Conservation (phyloP, 2,329 filamentous ascomycete genomes). For the Colletotrichum spinosum region DNA sequence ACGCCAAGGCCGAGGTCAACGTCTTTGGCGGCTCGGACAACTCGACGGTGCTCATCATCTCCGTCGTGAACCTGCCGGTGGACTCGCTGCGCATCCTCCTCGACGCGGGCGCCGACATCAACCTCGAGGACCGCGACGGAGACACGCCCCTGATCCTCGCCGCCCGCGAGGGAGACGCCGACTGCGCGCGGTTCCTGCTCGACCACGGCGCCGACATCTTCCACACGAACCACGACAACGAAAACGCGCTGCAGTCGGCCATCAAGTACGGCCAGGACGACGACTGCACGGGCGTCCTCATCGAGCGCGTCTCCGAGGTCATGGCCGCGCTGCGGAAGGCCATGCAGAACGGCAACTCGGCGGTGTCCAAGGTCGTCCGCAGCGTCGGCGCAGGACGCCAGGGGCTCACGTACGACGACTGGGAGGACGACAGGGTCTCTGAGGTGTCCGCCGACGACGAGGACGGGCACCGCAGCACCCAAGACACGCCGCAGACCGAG, state of each 20-base stretch:
- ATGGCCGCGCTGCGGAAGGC: conserved; percentile 45
- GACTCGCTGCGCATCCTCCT: conserved; percentile 47
- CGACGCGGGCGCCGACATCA: conserved; percentile 52
- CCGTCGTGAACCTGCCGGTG: conserved; percentile 48
- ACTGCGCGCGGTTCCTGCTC: conserved; percentile 48
- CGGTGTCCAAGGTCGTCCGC: conserved; percentile 44
- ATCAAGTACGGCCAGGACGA: conserved; percentile 41
- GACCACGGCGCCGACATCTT: conserved; percentile 50
- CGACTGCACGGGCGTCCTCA: conserved; percentile 45
- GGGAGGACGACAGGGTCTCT: conserved; percentile 40
- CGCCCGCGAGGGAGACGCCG: conserved; percentile 46
- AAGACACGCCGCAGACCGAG: conserved; percentile 12
- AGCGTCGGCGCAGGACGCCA: conserved; percentile 43
- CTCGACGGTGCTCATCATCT: conserved; percentile 52
- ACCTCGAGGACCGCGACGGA: conserved; percentile 47
- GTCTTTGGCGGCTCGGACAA: conserved; percentile 48
- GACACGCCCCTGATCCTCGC: conserved; percentile 54
- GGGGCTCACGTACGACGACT: conserved; percentile 41
- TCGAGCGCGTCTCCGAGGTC: conserved; percentile 45
- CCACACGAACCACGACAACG: conserved; percentile 44
- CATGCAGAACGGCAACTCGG: conserved; percentile 45
- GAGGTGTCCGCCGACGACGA: conserved; percentile 10
- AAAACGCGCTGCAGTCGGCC: conserved; percentile 48
- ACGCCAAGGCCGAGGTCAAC: conserved; percentile 49
- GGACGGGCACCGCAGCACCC: neutral